These are phyloP conservation scores for Elaphomyces granulatus DNA, from an alignment of 495 filamentous ascomycete genomes.

Conservation along the genomic window DNA sequence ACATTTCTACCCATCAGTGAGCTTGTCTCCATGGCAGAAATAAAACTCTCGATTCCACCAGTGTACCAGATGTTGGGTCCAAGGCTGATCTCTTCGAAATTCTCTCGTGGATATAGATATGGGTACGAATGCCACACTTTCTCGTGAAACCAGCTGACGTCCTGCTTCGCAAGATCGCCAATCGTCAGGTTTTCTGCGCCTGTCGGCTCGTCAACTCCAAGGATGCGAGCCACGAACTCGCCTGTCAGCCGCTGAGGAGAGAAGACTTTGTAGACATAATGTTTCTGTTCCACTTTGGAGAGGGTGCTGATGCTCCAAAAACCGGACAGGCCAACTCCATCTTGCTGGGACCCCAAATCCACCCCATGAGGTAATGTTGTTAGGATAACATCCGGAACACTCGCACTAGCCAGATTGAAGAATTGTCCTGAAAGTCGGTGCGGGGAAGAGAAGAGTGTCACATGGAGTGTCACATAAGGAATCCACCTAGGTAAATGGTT, in stretches of 20 bases:
- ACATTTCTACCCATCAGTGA: constrained; percentile 93
- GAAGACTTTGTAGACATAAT: constrained; percentile 96
- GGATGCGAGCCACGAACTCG: constrained; percentile 41
- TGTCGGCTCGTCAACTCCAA: constrained; percentile 15
- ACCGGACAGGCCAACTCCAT: constrained; percentile 51
- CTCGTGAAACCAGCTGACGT: constrained; percentile 66
- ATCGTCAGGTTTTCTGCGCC: constrained; percentile 16
- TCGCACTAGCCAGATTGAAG: constrained; percentile 48
- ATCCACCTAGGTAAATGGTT: constrained; percentile 50
- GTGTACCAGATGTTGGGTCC: constrained; percentile 68
- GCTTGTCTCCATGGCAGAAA: constrained; percentile 97
- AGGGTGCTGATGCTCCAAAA: constrained; percentile 87
- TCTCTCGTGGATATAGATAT: constrained; percentile 63
- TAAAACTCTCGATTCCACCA: constrained; percentile 84
- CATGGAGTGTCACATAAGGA: constrained; percentile 70
- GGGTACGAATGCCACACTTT: constrained; percentile 78
- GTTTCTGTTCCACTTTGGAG: constrained; percentile 37
- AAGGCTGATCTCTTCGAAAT: constrained; percentile 69
- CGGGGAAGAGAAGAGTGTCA: constrained; percentile 76
- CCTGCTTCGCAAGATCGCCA: constrained; percentile 23
- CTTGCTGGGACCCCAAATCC: constrained; percentile 27
- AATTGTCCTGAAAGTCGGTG: constrained; percentile 47
- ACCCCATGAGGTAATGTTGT: constrained; percentile 62
- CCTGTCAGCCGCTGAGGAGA: constrained; percentile 53
- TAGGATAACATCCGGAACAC: constrained; percentile 57